Conservation (phyloP, 257 asterid species). For the Scutellaria barbata region DNA sequence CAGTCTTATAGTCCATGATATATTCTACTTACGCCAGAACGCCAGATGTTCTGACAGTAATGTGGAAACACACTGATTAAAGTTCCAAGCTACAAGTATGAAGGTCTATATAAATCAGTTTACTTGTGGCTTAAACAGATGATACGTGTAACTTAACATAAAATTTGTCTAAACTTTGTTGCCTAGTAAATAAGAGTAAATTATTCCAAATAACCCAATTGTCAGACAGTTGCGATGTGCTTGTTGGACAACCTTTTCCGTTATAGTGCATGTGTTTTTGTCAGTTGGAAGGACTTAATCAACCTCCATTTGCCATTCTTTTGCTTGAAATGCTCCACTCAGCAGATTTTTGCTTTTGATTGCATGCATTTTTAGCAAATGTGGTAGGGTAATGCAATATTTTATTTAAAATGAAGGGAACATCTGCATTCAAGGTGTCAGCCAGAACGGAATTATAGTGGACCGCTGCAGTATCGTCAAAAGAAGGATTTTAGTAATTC, state of each 20-base stretch:
- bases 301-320: neutral
- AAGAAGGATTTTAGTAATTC: constrained; percentile 62
- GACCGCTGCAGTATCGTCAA: constrained; percentile 75
- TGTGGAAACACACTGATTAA: constrained; percentile 10
- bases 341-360: constrained; percentile 17
- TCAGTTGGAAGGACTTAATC: neutral
- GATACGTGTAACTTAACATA: neutral
- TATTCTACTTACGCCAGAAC: neutral
- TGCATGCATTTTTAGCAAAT: constrained; percentile 25
- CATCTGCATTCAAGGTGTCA: constrained; percentile 59
- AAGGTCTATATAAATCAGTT: neutral
- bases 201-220: neutral
- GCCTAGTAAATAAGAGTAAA: neutral
- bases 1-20: neutral
- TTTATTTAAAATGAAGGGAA: constrained; percentile 62
- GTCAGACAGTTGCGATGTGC: constrained; percentile 6
- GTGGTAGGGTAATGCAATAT: constrained; percentile 16
- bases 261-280: constrained; percentile 7
- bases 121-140: neutral
- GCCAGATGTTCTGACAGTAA: neutral
- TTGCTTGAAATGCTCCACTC: neutral
- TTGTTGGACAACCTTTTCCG: neutral
- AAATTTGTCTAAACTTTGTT: neutral
- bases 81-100: constrained; percentile 3
- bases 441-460: constrained; percentile 71